Conservation (phyloP, 768 basidiomycete genomes). For the Suillus lakei region DNA sequence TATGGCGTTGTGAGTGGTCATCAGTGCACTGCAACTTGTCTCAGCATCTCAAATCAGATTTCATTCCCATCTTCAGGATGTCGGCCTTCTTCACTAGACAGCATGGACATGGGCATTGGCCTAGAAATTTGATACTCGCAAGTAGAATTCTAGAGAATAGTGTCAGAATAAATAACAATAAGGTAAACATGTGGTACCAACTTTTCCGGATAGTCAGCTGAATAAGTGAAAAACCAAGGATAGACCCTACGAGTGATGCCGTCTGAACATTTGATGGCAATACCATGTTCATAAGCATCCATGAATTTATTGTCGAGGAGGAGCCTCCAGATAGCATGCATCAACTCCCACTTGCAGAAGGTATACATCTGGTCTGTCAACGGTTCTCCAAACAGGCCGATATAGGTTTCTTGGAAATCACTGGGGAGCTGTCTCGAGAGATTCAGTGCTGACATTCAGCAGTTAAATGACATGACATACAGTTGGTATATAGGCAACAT, state of each 20-base stretch:
- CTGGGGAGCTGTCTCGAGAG: slow-evolving; percentile 13
- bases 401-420: slow-evolving; percentile 16
- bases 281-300: slow-evolving; percentile 21
- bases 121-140: slow-evolving; percentile 27
- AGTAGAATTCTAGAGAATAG: slow-evolving; percentile 17
- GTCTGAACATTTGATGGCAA: slow-evolving; percentile 21
- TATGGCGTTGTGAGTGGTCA: not conserved
- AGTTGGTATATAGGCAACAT: slow-evolving; percentile 3
- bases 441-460: slow-evolving; percentile 1
- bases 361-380: slow-evolving; percentile 6
- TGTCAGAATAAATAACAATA: not conserved
- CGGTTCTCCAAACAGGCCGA: not conserved
- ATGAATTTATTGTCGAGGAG: slow-evolving; percentile 21
- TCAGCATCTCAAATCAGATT: slow-evolving; percentile 1
- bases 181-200: not conserved
- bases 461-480: not conserved
- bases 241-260: slow-evolving; percentile 17
- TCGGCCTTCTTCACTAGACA: slow-evolving; percentile 18
- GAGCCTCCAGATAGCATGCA: slow-evolving; percentile 19
- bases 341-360: slow-evolving; percentile 13
- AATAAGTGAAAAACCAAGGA: slow-evolving; percentile 24
- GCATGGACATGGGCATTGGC: slow-evolving; percentile 25
- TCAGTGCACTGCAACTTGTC: slow-evolving; percentile 6
- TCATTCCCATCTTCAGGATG: slow-evolving; percentile 15
- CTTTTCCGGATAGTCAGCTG: slow-evolving; percentile 30